Conservation (phyloP, 2,329 filamentous ascomycete species). For the Colletotrichum sp. region DNA sequence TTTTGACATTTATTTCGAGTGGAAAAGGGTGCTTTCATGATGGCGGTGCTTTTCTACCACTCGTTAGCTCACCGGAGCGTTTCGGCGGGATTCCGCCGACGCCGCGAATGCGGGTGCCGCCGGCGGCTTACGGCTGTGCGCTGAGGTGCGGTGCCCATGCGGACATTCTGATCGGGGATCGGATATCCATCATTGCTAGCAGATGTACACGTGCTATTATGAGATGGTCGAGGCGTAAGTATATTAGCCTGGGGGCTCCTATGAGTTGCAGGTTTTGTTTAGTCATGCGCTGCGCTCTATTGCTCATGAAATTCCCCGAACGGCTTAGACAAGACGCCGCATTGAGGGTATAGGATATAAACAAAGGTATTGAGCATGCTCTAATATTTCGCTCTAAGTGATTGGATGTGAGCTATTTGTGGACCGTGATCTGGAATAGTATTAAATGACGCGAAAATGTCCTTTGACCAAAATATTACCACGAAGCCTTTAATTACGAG, state of each 20-base stretch:
- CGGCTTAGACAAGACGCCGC: no score
- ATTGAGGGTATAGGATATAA: not conserved
- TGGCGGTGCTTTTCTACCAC: not conserved
- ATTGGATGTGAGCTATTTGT: not conserved
- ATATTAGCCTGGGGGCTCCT: not conserved
- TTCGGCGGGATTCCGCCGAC: not conserved
- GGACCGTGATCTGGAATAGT: not conserved
- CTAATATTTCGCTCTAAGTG: no score
- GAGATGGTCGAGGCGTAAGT: not conserved
- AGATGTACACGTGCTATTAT: not conserved
- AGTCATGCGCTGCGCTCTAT: not conserved
- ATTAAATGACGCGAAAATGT: rapidly evolving
- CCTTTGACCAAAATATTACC: not conserved
- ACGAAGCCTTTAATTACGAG: not conserved
- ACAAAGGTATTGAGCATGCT: not conserved
- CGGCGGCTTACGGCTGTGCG: not conserved
- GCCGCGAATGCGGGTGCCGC: not conserved
- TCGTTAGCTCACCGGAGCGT: not conserved
- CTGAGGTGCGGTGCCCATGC: not conserved
- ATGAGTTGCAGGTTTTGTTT: not conserved
- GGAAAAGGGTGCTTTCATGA: not conserved
- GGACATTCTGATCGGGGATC: not conserved
- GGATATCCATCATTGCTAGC: not conserved
- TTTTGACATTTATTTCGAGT: not conserved
- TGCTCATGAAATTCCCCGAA: not conserved